phyloP scores from a whole-genome alignment of 805 yeast species.

The Millerozyma acaciae region DNA sequence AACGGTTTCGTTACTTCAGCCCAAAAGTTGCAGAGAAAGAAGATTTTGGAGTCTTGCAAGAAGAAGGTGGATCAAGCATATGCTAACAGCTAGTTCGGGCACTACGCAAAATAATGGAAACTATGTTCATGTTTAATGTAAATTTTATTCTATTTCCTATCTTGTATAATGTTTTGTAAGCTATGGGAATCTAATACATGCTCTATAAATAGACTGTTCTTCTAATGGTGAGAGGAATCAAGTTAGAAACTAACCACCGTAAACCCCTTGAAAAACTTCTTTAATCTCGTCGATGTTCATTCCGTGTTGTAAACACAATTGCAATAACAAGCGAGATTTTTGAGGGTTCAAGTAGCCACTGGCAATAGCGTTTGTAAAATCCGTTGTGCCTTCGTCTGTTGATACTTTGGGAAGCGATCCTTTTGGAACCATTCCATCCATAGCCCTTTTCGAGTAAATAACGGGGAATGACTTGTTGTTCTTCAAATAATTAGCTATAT shows the following conservation, averaged over 20 bases:
- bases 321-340: slow-evolving; percentile 56
- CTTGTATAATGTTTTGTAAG: neutral
- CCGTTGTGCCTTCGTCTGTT: slow-evolving; percentile 5
- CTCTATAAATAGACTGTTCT: neutral
- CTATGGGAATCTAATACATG: neutral
- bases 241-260: slow-evolving; percentile 38
- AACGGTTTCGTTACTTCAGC: slow-evolving; percentile 93
- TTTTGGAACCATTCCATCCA: slow-evolving; percentile 67
- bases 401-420: slow-evolving; percentile 36
- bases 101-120: too few relatives aligned
- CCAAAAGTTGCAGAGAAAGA: slow-evolving; percentile 91
- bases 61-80: slow-evolving; percentile 68
- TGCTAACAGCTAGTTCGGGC: slow-evolving; percentile 5
- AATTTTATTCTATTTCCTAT: slow-evolving; percentile 2
- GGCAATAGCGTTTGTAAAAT: slow-evolving; percentile 45
- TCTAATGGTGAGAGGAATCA: neutral
- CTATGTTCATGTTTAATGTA: neutral
- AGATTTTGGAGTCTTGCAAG: slow-evolving; percentile 69
- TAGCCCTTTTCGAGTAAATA: slow-evolving; percentile 61
- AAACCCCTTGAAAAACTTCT: slow-evolving; percentile 47
- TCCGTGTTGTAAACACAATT: slow-evolving; percentile 47
- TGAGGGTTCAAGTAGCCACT: slow-evolving; percentile 67
- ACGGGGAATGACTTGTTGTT: slow-evolving; percentile 44
- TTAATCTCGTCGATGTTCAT: slow-evolving; percentile 39
- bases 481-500: slow-evolving; percentile 36